A percentile compares a stretch with the other conserved stretches of the same genome.
Evolutionary conservation across 2,329 filamentous ascomycete species (phyloP).

Genomic region (Cytospora chrysosperma): DNA sequence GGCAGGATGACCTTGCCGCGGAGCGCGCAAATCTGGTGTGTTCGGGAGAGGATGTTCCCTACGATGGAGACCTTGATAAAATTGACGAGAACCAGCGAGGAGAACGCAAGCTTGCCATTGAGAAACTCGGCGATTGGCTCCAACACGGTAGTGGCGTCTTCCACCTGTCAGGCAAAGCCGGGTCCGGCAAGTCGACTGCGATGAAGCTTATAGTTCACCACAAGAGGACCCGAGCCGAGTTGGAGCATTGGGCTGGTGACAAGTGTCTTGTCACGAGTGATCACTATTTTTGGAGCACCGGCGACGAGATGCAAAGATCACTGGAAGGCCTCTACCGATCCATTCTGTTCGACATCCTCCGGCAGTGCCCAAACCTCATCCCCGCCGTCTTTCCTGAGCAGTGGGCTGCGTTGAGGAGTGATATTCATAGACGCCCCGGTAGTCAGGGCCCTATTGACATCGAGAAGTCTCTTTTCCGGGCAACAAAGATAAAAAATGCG

Average conservation of each 20-base stretch:
- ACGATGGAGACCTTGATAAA: no score
- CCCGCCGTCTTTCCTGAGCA: conserved; percentile 9
- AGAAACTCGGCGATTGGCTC: not conserved
- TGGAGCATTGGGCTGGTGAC: not conserved
- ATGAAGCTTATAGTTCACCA: conserved; percentile 4
- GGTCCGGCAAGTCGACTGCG: conserved; percentile 16
- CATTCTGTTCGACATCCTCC: conserved; percentile 23
- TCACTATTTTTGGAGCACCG: conserved; percentile 24
- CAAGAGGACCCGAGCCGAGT: not conserved
- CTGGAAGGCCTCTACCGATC: conserved; percentile 25
- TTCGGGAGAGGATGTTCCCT: no score
- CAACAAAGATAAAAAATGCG: not conserved
- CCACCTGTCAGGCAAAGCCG: conserved; percentile 14
- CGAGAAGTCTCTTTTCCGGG: not conserved
- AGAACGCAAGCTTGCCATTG: not conserved
- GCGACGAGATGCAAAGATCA: conserved; percentile 19
- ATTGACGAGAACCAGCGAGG: no score
- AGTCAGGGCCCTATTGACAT: not conserved
- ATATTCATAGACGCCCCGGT: no score
- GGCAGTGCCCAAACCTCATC: conserved; percentile 24
- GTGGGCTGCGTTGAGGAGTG: not conserved
- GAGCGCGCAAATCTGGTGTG: no score
- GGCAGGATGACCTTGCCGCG: not conserved
- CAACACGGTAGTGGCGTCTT: not conserved
- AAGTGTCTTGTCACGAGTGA: conserved; percentile 7